Evolutionary conservation across 2,329 filamentous ascomycete genomes (phyloP), one percentile per base, ranked within the genome.

Genomic region (Ophiostoma perfectum): DNA sequence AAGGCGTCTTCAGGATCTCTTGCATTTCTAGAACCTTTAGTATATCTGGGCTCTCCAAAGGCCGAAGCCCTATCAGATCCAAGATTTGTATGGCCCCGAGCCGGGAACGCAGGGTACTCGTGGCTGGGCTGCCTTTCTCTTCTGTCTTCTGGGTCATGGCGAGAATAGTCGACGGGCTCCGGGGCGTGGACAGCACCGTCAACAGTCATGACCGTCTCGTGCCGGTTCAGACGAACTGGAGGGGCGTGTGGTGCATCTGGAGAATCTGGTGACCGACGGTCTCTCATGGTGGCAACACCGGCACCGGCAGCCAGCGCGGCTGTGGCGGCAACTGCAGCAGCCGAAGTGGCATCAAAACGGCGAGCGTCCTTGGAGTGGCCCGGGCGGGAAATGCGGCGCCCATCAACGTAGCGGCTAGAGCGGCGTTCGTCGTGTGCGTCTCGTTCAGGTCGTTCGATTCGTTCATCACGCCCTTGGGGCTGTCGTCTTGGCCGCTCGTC

Each of bases 271-370:
- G 62, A 39, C 47, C 36, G 41, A 36, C 45, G 52, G 41, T 47
- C 52, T 63, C 16, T 55, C 67, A 38, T 42, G 45, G 41, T 55
- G 44, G 9, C 64, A 55, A 11, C 63, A 38, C 49, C 49, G 11
- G 12, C 49, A 9, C 49, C n/a, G 16, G 67, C 45, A 8, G 67
- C 67, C 44, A 63, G 18, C 1, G 64, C 64, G n/a, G 64, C 67
- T n/a, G 67, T 52, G 4, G 64, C 64, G 1, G 64, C 67, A 4
- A 47, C 41, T 12, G 68, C 68, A 1, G 65, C 68, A 11, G 66
- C 66, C 6, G 68, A 60, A 0, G 68, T 38, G 8, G 42, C 65
- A 12, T 67, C 49, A 1, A 64, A 67, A 5, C 65, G 65, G 12
- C 41, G 60, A 1, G 44, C 55, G 38, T 64, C 63, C 18, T 45